A percentile compares a stretch with the other conserved stretches of the same genome.
Conservation (phyloP, 139 green algal genomes). For the Zygnema cylindricum region DNA sequence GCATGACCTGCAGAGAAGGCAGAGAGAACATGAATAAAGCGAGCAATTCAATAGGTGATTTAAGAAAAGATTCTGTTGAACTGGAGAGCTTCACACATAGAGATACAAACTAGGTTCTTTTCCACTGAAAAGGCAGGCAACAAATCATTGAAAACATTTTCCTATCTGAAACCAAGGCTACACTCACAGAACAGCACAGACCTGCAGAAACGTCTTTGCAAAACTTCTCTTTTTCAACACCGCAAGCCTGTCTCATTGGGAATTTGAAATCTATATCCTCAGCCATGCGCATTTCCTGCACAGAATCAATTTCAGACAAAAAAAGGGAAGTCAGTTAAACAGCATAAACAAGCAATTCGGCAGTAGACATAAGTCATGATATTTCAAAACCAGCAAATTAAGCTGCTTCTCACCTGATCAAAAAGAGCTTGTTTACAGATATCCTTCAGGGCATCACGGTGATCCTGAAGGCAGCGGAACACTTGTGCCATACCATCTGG, state of each 20-base stretch:
- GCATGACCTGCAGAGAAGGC: conserved; percentile 66
- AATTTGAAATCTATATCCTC: conserved; percentile 67
- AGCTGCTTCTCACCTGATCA: conserved; percentile 46
- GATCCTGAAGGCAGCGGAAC: conserved; percentile 81
- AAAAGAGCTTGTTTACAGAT: conserved; percentile 74
- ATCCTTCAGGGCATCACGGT: conserved; percentile 70
- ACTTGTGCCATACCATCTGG: conserved; percentile 69
- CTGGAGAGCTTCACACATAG: not conserved
- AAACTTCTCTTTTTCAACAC: conserved; percentile 71
- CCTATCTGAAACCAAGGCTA: too few relatives aligned
- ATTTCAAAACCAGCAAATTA: not conserved
- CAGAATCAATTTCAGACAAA: not conserved
- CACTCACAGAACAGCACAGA: not conserved
- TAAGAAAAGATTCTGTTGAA: too few relatives aligned
- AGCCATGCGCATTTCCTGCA: conserved; percentile 63
- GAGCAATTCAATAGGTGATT: not conserved
- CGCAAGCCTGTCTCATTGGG: conserved; percentile 78
- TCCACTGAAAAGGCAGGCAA: not conserved
- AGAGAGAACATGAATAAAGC: conserved; percentile 5
- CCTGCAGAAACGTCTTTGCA: conserved; percentile 70
- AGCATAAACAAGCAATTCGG: too few relatives aligned
- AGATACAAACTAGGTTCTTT: not conserved
- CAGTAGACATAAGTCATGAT: too few relatives aligned
- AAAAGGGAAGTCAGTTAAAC: conserved; percentile 6
- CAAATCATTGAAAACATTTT: too few relatives aligned